Conservation (phyloP, 495 filamentous ascomycete species). For the Pseudomonodictys pantanalensis region DNA sequence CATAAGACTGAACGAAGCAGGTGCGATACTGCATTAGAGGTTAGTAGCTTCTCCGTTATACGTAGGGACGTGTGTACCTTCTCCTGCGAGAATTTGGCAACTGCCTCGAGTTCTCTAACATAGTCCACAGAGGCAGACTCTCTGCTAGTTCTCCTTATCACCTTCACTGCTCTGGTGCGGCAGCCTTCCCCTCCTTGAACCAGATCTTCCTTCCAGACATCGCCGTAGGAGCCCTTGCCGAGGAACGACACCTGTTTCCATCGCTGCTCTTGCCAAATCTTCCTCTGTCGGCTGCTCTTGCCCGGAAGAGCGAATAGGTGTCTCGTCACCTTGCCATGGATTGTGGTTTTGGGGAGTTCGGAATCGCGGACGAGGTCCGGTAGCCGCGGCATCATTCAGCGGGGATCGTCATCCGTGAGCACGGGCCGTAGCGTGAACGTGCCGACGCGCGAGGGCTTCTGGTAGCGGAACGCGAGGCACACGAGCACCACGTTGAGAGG, state of each 20-base stretch:
- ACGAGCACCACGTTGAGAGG: no score
- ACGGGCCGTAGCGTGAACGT: neutral
- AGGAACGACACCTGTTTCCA: constrained; percentile 15
- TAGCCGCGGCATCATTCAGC: constrained; percentile 14
- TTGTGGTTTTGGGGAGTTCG: constrained; percentile 34
- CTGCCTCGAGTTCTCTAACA: constrained; percentile 26
- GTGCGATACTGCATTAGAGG: constrained; percentile 17
- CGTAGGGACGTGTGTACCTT: constrained; percentile 3
- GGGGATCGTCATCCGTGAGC: no score
- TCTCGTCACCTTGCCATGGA: constrained; percentile 27
- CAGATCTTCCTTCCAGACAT: constrained; percentile 21
- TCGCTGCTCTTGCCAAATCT: constrained; percentile 13
- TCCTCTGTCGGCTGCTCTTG: constrained; percentile 10
- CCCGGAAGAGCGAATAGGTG: constrained; percentile 30
- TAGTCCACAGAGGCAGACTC: constrained; percentile 18
- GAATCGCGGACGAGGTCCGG: constrained; percentile 39
- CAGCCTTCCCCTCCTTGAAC: neutral
- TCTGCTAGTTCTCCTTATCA: constrained; percentile 8
- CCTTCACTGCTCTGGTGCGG: constrained; percentile 26
- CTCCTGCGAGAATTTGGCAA: constrained; percentile 35
- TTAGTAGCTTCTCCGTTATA: neutral
- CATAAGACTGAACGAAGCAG: constrained; percentile 27
- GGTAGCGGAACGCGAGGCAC: no score
- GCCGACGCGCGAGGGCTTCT: no score
- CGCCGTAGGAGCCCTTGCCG: constrained; percentile 20